Percentiles rank a stretch among this genome's conserved stretches.
phyloP scores from a whole-genome alignment of 1,284 basidiomycete species.

The Ustilago loliicola region DNA sequence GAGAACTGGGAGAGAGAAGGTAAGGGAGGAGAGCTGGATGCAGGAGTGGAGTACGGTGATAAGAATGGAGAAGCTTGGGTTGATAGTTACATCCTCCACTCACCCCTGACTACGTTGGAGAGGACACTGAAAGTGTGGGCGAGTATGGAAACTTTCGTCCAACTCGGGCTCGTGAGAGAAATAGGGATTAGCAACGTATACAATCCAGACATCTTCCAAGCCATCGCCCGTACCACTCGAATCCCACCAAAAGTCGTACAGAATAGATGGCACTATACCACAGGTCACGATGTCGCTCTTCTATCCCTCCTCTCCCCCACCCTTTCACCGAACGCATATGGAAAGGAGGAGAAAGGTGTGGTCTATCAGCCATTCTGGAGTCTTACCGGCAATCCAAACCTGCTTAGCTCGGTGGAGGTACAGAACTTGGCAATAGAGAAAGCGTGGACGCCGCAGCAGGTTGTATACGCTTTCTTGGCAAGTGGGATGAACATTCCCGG shows the following conservation, averaged over 20 bases:
- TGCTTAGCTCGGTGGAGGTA: slow-evolving; percentile 50
- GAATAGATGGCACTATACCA: slow-evolving; percentile 67
- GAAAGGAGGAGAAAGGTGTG: slow-evolving; percentile 13
- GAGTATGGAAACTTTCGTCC: slow-evolving; percentile 62
- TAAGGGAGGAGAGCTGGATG: slow-evolving; percentile 20
- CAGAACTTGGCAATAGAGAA: slow-evolving; percentile 38
- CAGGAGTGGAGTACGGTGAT: slow-evolving; percentile 44
- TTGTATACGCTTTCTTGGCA: slow-evolving; percentile 60
- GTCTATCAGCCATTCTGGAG: slow-evolving; percentile 68
- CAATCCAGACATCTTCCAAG: slow-evolving; percentile 61
- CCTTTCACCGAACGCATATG: slow-evolving; percentile 62
- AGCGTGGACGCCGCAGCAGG: slow-evolving; percentile 57
- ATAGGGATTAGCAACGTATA: slow-evolving; percentile 66
- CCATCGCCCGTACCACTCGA: slow-evolving; percentile 43
- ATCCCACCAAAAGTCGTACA: slow-evolving; percentile 61
- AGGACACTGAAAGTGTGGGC: slow-evolving; percentile 63
- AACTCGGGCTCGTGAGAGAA: slow-evolving; percentile 56
- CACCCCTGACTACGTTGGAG: slow-evolving; percentile 59
- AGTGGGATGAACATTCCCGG: slow-evolving; percentile 61
- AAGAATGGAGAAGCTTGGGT: slow-evolving; percentile 51
- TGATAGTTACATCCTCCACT: slow-evolving; percentile 65
- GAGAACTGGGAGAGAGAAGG: slow-evolving; percentile 16
- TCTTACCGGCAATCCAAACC: slow-evolving; percentile 64
- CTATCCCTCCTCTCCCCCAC: slow-evolving; percentile 57
- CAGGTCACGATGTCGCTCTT: slow-evolving; percentile 67